Conservation (phyloP, 176 grass and related monocot genomes). For the Hsuehochloa calcarea region DNA sequence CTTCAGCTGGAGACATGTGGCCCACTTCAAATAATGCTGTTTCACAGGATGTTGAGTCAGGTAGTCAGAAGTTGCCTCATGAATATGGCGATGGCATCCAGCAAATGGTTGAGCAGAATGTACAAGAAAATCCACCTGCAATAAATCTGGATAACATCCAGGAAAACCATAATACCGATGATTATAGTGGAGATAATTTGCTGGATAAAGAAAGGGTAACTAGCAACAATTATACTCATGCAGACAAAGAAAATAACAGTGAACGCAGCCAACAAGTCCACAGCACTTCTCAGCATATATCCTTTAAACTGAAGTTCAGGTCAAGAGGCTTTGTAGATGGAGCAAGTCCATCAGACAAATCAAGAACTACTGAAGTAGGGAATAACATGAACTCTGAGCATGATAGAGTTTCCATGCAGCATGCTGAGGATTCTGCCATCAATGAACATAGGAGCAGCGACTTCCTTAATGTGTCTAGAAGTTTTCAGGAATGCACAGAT, state of each 20-base stretch:
- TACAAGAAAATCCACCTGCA: slow-evolving; percentile 30
- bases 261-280: slow-evolving; percentile 28
- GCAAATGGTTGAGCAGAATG: slow-evolving; percentile 21
- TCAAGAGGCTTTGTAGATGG: slow-evolving; percentile 54
- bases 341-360: slow-evolving; percentile 43
- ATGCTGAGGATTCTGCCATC: slow-evolving; percentile 46
- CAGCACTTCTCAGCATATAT: slow-evolving; percentile 38
- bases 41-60: slow-evolving; percentile 26
- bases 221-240: slow-evolving; percentile 18
- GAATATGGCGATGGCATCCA: slow-evolving; percentile 34
- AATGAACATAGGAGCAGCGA: slow-evolving; percentile 33
- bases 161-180: slow-evolving; percentile 29
- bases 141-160: slow-evolving; percentile 29
- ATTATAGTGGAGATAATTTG: slow-evolving; percentile 10
- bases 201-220: slow-evolving; percentile 20
- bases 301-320: slow-evolving; percentile 63
- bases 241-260: slow-evolving; percentile 20
- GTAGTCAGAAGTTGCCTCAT: slow-evolving; percentile 28
- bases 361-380: slow-evolving; percentile 30
- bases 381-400: slow-evolving; percentile 14
- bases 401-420: slow-evolving; percentile 28
- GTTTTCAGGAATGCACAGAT: slow-evolving; percentile 29
- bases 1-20: slow-evolving; percentile 35
- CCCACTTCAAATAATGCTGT: slow-evolving; percentile 37
- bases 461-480: slow-evolving; percentile 35